Evolutionary conservation across 163 green algal species (phyloP).

Genomic region (Scenedesmus sp.): DNA sequence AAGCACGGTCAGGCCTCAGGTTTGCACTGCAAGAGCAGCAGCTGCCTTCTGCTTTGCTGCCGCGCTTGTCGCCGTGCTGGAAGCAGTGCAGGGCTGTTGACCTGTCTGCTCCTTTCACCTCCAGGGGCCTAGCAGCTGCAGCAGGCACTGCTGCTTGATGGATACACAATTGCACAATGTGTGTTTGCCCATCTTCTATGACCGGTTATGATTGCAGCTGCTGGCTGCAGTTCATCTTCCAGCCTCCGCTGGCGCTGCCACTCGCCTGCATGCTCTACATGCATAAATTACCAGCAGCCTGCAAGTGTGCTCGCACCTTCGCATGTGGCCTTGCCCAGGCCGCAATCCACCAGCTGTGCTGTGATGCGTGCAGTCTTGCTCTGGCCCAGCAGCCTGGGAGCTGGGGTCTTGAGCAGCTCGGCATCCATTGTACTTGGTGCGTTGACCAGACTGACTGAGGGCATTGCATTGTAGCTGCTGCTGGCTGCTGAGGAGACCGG

Average conservation of each 20-base stretch:
- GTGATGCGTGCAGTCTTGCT: slow-evolving; percentile 15
- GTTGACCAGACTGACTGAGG: background rate
- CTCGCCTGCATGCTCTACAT: too few species aligned
- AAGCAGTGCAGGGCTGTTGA: too few species aligned
- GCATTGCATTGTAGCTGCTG: slow-evolving; percentile 4
- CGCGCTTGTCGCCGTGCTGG: too few species aligned
- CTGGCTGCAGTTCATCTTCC: background rate
- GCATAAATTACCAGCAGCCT: background rate
- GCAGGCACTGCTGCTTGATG: background rate
- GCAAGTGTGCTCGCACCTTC: background rate
- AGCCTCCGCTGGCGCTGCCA: background rate
- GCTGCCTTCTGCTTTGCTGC: too few species aligned
- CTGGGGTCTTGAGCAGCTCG: background rate
- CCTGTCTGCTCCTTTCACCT: too few species aligned
- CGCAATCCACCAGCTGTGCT: slow-evolving; percentile 16
- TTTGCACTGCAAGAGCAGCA: too few species aligned
- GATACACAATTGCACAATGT: too few species aligned
- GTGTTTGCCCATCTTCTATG: too few species aligned
- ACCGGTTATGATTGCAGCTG: too few species aligned
- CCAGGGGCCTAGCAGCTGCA: background rate
- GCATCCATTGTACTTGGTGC: background rate
- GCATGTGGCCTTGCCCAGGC: background rate
- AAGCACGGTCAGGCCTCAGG: background rate
- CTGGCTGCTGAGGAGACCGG: background rate
- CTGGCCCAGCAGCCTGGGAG: background rate